Conservation (phyloP, 225 moss, liverwort and hornwort species). For the Polytrichum formosum region DNA sequence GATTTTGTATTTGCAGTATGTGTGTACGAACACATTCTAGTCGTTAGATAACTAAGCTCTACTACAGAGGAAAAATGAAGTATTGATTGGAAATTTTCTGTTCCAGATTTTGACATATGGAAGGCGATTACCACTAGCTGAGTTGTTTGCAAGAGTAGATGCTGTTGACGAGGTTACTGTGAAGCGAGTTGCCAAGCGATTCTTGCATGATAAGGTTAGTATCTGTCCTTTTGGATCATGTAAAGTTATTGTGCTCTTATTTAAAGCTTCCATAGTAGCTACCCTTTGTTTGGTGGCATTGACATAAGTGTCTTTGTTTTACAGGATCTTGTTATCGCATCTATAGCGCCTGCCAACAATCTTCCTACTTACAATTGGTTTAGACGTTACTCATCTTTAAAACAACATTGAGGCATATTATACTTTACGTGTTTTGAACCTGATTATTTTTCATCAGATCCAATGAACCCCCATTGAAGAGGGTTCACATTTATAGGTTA, state of each 20-base stretch:
- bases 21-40: no score
- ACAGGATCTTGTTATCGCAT: slow-evolving; percentile 31
- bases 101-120: slow-evolving; percentile 67
- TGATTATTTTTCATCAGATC: no score
- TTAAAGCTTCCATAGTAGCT: no score
- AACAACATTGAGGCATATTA: no score
- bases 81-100: not conserved
- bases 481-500: no score
- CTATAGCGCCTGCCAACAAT: slow-evolving; percentile 27
- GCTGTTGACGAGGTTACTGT: slow-evolving; percentile 56
- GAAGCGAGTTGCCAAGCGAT: slow-evolving; percentile 61
- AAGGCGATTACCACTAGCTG: slow-evolving; percentile 64
- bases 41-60: no score
- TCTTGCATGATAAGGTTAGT: slow-evolving; percentile 65
- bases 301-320: not conserved
- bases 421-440: no score
- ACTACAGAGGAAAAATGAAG: no score
- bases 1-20: no score
- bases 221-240: not conserved
- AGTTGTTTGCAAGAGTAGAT: slow-evolving; percentile 70
- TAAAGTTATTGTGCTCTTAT: not conserved
- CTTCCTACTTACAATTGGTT: slow-evolving; percentile 36
- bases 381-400: no score
- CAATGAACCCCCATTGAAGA: no score
- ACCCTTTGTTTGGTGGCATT: not conserved